Evolutionary conservation across 192 early-diverging fungal genomes (phyloP), one percentile per base, ranked within the genome.

Genomic region (Coemansia sp.): DNA sequence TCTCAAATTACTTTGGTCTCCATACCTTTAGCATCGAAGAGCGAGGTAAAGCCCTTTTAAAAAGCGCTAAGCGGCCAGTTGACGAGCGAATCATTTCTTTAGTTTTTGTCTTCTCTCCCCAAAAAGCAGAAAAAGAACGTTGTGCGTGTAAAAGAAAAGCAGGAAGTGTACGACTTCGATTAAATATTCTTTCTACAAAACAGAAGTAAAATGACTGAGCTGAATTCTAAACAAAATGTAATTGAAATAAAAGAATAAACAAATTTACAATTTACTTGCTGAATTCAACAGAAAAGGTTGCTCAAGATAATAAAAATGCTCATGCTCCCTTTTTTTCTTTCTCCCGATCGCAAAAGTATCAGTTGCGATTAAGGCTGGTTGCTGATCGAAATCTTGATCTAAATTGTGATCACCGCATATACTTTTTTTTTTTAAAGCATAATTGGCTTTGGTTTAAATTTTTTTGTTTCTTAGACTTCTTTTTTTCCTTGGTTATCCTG

Each of bases 1-100:
- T 54, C 2, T 15, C 5, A n/a, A 22, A 8, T 54, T 22, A 32
- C 57, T 36, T 32, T 8, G 11, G 20, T 32, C 17, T 35, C 38
- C 15, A 6, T 60, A 18, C 35, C 33, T 35, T 60, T 60, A 35
- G 58, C 58, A 35, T 56, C 3, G 45, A 48, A 48, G 45, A 48
- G 45, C 45, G 45, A 48, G 12, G 12, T 1, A 48, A 15, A 11
- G 67, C 33, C n/a, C n/a, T 54, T 43, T 45, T 41, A 4, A 57
- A 5, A 51, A 32, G 37, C 2, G 38, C 45, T 17, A 35, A 33
- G 45, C 58, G 67, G 15, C 12, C 32, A 28, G 12, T 45, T 36
- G 58, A 33, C 14, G 38, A 48, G 14, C 39, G 67, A 60, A 61
- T 36, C 67, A 68, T 68, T 48, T 45, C 34, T 52, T 15, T 15